Evolutionary conservation across 164 flowering plant genomes (phyloP).

Genomic region (Piper longum): DNA sequence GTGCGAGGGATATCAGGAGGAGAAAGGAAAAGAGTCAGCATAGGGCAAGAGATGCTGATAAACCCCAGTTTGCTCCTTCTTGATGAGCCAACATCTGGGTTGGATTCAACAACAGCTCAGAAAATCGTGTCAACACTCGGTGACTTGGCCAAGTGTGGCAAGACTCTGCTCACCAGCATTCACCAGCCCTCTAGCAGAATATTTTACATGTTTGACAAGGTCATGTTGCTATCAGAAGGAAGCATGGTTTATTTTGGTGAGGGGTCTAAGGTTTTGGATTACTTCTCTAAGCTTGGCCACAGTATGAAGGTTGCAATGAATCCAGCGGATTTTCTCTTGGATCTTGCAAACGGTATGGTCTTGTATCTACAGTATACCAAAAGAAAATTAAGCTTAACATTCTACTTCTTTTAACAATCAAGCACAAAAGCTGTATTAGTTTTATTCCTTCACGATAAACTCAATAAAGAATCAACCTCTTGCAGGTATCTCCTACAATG

Average conservation of each 20-base stretch:
- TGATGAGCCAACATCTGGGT: constrained; percentile 5
- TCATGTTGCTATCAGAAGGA: constrained; percentile 54
- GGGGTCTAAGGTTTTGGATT: constrained; percentile 41
- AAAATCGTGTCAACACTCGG: constrained; percentile 40
- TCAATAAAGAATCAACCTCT: too few species aligned
- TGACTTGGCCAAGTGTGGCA: constrained; percentile 42
- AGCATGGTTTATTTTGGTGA: constrained; percentile 46
- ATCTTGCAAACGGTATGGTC: constrained; percentile 66
- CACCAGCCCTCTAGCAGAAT: constrained; percentile 76
- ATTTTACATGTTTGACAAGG: constrained; percentile 63
- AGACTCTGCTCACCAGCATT: constrained; percentile 50
- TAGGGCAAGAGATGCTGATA: constrained; percentile 4
- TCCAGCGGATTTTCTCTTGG: constrained; percentile 62
- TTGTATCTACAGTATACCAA: too few species aligned
- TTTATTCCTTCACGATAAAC: too few species aligned
- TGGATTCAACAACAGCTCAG: constrained; percentile 14
- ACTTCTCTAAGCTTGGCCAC: constrained; percentile 42
- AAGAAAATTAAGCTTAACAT: too few species aligned
- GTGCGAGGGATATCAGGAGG: constrained; percentile 6
- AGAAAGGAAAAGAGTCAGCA: constrained; percentile 4
- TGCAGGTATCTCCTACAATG: constrained; percentile 20
- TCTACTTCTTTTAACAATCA: too few species aligned
- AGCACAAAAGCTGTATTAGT: too few species aligned
- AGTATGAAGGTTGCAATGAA: constrained; percentile 48
- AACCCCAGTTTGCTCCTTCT: constrained; percentile 3